Evolutionary conservation across 2,329 filamentous ascomycete genomes (phyloP).

Genomic region (Ploettnerulaceae sp.): DNA sequence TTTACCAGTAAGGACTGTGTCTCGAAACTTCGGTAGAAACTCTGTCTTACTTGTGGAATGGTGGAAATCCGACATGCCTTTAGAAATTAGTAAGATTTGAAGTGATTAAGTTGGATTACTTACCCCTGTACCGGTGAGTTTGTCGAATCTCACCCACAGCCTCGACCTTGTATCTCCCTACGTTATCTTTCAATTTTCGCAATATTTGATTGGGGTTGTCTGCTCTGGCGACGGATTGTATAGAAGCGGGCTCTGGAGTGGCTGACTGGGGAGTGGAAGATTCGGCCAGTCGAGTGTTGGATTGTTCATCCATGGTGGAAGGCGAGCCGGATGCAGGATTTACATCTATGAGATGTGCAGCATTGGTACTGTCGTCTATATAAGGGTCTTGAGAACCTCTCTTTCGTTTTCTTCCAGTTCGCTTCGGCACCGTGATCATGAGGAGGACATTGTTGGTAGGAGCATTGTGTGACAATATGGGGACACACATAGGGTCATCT

Average conservation of each 20-base stretch:
- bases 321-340: background rate
- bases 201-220: slow-evolving; percentile 54
- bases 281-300: no score
- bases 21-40: slow-evolving; percentile 66
- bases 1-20: slow-evolving; percentile 66
- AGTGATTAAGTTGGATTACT: no score
- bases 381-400: slow-evolving; percentile 62
- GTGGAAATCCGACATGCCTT: slow-evolving; percentile 78
- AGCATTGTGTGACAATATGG: slow-evolving; percentile 70
- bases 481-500: slow-evolving; percentile 72
- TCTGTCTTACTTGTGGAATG: slow-evolving; percentile 64
- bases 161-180: slow-evolving; percentile 60
- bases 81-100: slow-evolving; percentile 3
- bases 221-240: slow-evolving; percentile 35
- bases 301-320: background rate
- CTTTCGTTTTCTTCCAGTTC: slow-evolving; percentile 82
- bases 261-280: background rate
- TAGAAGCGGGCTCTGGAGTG: background rate
- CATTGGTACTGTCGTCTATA: background rate
- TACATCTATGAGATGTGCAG: background rate
- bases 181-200: slow-evolving; percentile 66
- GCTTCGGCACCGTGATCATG: slow-evolving; percentile 79
- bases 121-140: slow-evolving; percentile 80
- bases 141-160: slow-evolving; percentile 68
- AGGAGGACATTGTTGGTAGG: slow-evolving; percentile 79